Evolutionary conservation across 257 asterid genomes (phyloP).

Genomic region (Prunella vulgaris): DNA sequence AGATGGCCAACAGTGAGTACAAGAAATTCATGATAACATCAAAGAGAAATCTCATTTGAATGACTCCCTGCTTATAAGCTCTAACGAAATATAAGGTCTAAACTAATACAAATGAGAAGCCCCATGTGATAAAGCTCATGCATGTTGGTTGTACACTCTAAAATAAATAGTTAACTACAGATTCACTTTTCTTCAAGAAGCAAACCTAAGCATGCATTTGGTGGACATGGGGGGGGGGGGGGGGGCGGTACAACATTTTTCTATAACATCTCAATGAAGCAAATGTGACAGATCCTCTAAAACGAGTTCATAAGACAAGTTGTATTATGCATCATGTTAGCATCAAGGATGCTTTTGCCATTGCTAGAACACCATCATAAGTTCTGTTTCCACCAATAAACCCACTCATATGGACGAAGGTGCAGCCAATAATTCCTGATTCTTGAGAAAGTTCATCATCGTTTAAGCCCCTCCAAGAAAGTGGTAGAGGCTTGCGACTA

Average conservation of each 20-base stretch:
- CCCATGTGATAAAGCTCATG: background rate
- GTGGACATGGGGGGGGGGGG: background rate
- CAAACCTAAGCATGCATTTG: background rate
- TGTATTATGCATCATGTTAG: constrained; percentile 9
- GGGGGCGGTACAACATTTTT: background rate
- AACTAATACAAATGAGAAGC: background rate
- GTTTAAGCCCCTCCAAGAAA: constrained; percentile 26
- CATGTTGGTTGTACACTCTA: background rate
- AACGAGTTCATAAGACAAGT: background rate
- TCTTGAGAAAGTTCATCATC: constrained; percentile 19
- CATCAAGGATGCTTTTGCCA: constrained; percentile 24
- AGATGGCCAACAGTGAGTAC: background rate
- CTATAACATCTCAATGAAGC: background rate
- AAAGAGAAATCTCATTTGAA: background rate
- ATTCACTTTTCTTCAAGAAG: background rate
- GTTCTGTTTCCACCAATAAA: constrained; percentile 22
- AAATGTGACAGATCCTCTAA: background rate
- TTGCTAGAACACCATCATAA: constrained; percentile 24
- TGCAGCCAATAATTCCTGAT: constrained; percentile 19
- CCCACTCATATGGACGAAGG: constrained; percentile 23
- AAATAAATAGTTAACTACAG: background rate
- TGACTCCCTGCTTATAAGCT: background rate
- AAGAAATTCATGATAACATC: background rate
- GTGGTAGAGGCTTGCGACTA: constrained; percentile 20
- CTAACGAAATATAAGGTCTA: background rate